phyloP scores from a whole-genome alignment of 2,329 filamentous ascomycete species.

The Aulographum hederae region DNA sequence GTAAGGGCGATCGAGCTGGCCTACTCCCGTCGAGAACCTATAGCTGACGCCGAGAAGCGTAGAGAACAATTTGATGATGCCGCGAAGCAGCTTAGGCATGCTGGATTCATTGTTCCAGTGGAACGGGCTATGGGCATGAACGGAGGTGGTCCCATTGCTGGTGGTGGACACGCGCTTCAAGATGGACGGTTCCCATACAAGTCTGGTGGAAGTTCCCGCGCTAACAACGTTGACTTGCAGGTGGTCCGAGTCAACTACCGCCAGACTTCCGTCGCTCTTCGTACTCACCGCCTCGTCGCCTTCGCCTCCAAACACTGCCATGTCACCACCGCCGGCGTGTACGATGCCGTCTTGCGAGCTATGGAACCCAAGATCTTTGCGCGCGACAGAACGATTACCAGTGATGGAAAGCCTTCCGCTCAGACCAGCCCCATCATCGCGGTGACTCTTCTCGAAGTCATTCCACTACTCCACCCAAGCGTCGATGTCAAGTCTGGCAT shows the following conservation, averaged over 20 bases:
- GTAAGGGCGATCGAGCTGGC: too few relatives aligned
- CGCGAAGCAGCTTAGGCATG: too few relatives aligned
- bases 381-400: background rate
- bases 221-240: too few relatives aligned
- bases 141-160: too few relatives aligned
- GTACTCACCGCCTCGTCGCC: slow-evolving; percentile 59
- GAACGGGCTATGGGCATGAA: too few relatives aligned
- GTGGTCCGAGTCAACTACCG: slow-evolving; percentile 86
- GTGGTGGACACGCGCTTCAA: too few relatives aligned
- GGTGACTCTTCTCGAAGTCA: background rate
- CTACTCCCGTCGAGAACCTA: too few relatives aligned
- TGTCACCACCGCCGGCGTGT: slow-evolving; percentile 58
- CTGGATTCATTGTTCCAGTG: too few relatives aligned
- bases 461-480: background rate
- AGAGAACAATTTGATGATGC: too few relatives aligned
- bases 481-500: background rate
- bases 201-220: too few relatives aligned
- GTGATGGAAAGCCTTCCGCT: background rate
- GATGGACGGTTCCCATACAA: too few relatives aligned
- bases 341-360: slow-evolving; percentile 51
- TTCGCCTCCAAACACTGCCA: slow-evolving; percentile 55
- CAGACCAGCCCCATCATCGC: background rate
- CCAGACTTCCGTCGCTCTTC: slow-evolving; percentile 65
- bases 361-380: slow-evolving; percentile 44
- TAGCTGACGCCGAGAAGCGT: too few relatives aligned